phyloP scores from a whole-genome alignment of 2,329 filamentous ascomycete genomes.

The Diaporthe sp. region DNA sequence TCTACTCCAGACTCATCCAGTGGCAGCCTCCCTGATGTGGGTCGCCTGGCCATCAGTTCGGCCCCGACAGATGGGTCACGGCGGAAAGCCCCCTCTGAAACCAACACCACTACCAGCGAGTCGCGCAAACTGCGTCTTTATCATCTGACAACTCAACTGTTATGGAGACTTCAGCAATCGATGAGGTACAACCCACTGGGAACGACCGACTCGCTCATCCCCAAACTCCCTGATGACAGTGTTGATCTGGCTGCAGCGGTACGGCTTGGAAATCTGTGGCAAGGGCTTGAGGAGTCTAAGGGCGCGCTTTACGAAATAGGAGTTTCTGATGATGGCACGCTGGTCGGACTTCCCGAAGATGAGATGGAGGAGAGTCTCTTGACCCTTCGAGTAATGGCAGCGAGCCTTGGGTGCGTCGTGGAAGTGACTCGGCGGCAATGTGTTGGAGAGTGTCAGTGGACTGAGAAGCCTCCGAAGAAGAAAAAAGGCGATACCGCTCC shows the following conservation, averaged over 20 bases:
- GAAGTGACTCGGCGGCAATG: constrained; percentile 85
- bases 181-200: constrained; percentile 72
- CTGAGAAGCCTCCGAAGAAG: constrained; percentile 57
- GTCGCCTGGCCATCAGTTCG: constrained; percentile 47
- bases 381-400: constrained; percentile 91
- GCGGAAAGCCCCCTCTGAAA: constrained; percentile 27
- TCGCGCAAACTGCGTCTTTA: constrained; percentile 87
- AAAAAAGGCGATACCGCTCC: constrained; percentile 46
- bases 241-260: constrained; percentile 61
- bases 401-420: constrained; percentile 88
- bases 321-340: constrained; percentile 92
- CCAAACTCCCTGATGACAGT: constrained; percentile 78
- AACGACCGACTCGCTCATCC: constrained; percentile 75
- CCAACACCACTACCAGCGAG: constrained; percentile 62
- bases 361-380: constrained; percentile 92
- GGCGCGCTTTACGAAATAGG: constrained; percentile 97
- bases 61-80: constrained; percentile 15
- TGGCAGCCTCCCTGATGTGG: constrained; percentile 40
- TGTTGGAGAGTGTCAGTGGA: constrained; percentile 88
- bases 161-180: constrained; percentile 96
- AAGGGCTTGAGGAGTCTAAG: constrained; percentile 91
- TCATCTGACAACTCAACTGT: constrained; percentile 92
- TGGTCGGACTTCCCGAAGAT: constrained; percentile 89
- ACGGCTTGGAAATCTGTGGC: constrained; percentile 71
- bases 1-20: not conserved